phyloP scores from a whole-genome alignment of 495 filamentous ascomycete genomes.

The Penicillium silybi region DNA sequence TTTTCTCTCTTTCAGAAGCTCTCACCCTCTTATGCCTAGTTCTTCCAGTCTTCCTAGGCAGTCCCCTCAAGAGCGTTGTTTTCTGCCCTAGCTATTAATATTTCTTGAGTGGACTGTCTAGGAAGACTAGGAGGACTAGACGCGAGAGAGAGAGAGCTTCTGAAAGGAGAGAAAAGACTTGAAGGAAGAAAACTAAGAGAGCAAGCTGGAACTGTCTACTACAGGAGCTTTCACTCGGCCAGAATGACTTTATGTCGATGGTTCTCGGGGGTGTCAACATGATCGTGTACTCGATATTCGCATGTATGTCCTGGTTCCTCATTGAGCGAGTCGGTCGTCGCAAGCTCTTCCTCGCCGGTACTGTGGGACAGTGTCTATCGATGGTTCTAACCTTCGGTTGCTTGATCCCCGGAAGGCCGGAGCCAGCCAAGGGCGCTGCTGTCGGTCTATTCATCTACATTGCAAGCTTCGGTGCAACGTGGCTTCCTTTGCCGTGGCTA shows the following conservation, averaged over 20 bases:
- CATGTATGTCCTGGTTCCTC: slow-evolving; percentile 80
- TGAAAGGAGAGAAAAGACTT: too few species aligned
- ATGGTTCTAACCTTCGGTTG: slow-evolving; percentile 74
- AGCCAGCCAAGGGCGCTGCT: slow-evolving; percentile 62
- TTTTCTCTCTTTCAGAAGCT: too few species aligned
- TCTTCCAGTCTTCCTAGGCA: too few species aligned
- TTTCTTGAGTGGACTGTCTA: too few species aligned
- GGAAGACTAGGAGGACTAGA: too few species aligned
- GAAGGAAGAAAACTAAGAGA: too few species aligned
- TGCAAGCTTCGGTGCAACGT: slow-evolving; percentile 70
- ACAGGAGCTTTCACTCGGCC: slow-evolving; percentile 59
- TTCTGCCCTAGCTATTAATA: too few species aligned
- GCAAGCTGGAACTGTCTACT: too few species aligned
- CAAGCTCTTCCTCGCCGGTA: slow-evolving; percentile 69
- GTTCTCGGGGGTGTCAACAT: slow-evolving; percentile 80
- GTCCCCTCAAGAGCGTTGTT: too few species aligned
- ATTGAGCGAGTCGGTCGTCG: slow-evolving; percentile 74
- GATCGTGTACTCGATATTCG: slow-evolving; percentile 74
- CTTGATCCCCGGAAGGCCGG: slow-evolving; percentile 54
- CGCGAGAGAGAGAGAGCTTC: too few species aligned
- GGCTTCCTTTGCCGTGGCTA: slow-evolving; percentile 56
- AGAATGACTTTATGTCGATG: slow-evolving; percentile 60
- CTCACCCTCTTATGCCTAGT: too few species aligned
- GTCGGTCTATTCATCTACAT: slow-evolving; percentile 80
- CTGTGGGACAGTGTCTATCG: slow-evolving; percentile 60